Base-by-base conservation (phyloP, 257 asterid species). In the Mentha longifolia region DNA sequence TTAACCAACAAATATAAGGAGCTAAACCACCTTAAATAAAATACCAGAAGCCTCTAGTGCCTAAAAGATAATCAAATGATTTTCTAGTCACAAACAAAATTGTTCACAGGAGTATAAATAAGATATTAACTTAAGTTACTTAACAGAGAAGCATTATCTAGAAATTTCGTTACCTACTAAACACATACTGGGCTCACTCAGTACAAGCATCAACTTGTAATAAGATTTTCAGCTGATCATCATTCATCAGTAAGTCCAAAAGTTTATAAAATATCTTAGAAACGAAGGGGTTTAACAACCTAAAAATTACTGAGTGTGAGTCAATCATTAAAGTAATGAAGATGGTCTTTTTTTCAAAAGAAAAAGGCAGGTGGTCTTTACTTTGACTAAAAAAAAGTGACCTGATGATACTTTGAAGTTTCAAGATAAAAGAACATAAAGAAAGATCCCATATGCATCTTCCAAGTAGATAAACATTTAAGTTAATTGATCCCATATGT, bases 1-100 rank as follows among this genome's bases (percentile, higher is more conserved):
- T 17, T 61, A 45, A 70, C 61, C 39, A 71, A 65, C 61, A 72
- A 60, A 65, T 51, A 47, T 55, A 70, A 69, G 70, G 70, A 71
- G 63, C 60, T 65, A n/a, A 41, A 52, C 67, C 20, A 63, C 42
- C 30, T 30, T 49, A 54, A 64, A 42, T 4, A 54, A 31, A 20
- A 20, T 6, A 33, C 13, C 45, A 37, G 54, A 42, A 31, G 14
- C 61, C 65, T 59, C 68, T 35, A 41, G 70, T 59, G 54, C 35
- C 42, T 50, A 51, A 54, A 59, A 35, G 64, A 42, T 47, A 68
- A 43, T 39, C 37, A 50, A 65, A 61, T 45, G 49, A 69, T 71
- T 20, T 71, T 41, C 56, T 42, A 31, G 46, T 35, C 58, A 45
- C 20, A 60, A n/a, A 69, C 45, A 79, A 50, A 74, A 67, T 1